Evolutionary conservation across 108 stramenopile species (phyloP), one percentile per base, ranked within the genome.

Genomic region (Cyclostephanos tholiformis): DNA sequence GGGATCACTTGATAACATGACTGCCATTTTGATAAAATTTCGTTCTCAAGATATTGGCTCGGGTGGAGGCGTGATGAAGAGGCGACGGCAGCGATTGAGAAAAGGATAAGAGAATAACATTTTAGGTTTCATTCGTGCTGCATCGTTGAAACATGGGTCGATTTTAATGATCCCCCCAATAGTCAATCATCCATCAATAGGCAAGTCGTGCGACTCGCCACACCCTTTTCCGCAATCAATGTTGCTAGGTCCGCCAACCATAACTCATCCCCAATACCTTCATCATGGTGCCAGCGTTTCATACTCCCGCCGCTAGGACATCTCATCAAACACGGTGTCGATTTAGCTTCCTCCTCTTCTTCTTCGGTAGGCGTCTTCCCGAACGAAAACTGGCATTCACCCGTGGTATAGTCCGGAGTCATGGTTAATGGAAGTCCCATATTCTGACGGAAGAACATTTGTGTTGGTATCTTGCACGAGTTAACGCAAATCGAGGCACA

Each of bases 401-500:
- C 81, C 22, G 90, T 94, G 38, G 92, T 85, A 82, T 96, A 96
- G 70, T 96, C 84, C 11, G 95, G 95, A 49, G 87, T 86, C 87
- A 96, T 96, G 38, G 89, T 92, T 53, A 96, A 64, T 6, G 88
- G 83, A 57, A 96, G 66, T 0, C 93, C 93, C 95, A 96, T 94
- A 69, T 94, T 88, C 57, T 93, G 77, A 14, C 78, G 61, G 69
- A 97, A 96, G 77, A 97, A 97, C 6, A 87, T 85, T 69, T 97
- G 92, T 23, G 97, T 97, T 0, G 97, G 97, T 59, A 97, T 85
- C 80, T 98, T 98, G 74, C 97, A 98, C 0, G 82, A 72, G 71
- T 98, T 98, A 66, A 98, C 91, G 77, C 97, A 98, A 3, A 97
- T 79, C 8, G 86, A 88, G 1, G 96, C 97, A 75, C 97, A 98